Evolutionary conservation across 768 basidiomycete genomes (phyloP), one percentile per base, ranked within the genome.

Genomic region (Leucosporidium yakuticum): DNA sequence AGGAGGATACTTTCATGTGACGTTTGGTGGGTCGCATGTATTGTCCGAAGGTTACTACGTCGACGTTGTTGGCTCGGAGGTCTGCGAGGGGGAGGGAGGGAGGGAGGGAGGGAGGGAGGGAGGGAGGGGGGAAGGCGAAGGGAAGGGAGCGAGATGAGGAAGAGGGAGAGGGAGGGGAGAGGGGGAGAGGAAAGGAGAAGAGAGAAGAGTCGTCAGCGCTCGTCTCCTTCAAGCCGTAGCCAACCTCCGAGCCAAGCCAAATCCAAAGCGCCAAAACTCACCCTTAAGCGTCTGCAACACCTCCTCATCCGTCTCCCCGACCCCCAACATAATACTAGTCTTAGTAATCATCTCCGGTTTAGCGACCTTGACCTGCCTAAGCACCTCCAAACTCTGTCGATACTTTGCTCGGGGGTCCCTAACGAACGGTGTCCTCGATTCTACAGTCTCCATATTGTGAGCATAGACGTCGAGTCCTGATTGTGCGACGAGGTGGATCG

Each of bases 11-110:
- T 79, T 98, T 99, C 96, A 99, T 98, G 79, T 99, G 96, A 34
- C 87, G 85, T 79, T 98, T 98, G 14, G 96, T 97, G 11, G 96
- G 96, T 59, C 96, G 88, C 96, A 99, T 98, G 79, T 99, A 99
- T 80, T 99, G 96, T 3, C 96, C 96, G 77, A 99, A 98, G 2
- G 96, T 99, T 34, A 99, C 92, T 9, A 99, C 95, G 76, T 98
- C 95, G 55, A 98, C 94, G 73, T 91, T 84, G 56, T 86, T 82
- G 72, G 87, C 87, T 54, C 95, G 88, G 11, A 98, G 83, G 71
- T 95, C 96, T 98, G 77, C 39, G 39, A 44, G 39, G 39, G 17
- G 39, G 39, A 15, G 39, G 8, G 39, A 44, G 39, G 39, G n/a
- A n/a, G n/a, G n/a, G 34, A 12, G 34, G 12, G 34, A 12, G 34